Evolutionary conservation across 768 basidiomycete species (phyloP).

Genomic region (Suillus clintonianus): DNA sequence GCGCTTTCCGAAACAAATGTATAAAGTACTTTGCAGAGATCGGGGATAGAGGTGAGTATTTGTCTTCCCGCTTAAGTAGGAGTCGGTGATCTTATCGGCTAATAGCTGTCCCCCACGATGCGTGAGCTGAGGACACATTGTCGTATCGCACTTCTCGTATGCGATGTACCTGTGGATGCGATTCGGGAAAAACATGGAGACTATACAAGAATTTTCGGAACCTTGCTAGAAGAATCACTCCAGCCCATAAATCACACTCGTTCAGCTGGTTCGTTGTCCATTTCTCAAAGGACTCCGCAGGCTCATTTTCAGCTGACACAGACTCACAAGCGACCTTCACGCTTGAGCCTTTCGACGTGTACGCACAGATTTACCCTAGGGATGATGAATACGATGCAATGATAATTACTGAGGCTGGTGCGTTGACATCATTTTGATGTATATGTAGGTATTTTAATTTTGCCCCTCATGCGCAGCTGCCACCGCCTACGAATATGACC

Average conservation of each 20-base stretch:
- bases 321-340: conserved; percentile 37
- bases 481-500: conserved; percentile 68
- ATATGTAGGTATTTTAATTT: background rate
- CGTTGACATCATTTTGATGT: conserved; percentile 19
- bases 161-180: conserved; percentile 54
- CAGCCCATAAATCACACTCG: conserved; percentile 8
- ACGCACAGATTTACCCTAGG: conserved; percentile 59
- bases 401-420: conserved; percentile 86
- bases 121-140: background rate
- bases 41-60: background rate
- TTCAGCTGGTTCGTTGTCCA: conserved; percentile 6
- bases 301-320: background rate
- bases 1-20: background rate
- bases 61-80: background rate
- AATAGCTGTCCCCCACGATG: background rate
- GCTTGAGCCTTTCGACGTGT: conserved; percentile 74
- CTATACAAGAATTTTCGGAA: conserved; percentile 55
- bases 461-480: conserved; percentile 49
- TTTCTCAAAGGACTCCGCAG: background rate
- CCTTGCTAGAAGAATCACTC: conserved; percentile 42
- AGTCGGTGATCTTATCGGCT: background rate
- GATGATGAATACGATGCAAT: conserved; percentile 64
- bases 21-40: background rate
- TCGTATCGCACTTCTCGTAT: conserved; percentile 59
- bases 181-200: conserved; percentile 53